Evolutionary conservation across 805 yeast species (phyloP), one percentile per base, ranked within the genome.

Genomic region (Lipomyces starkeyi): DNA sequence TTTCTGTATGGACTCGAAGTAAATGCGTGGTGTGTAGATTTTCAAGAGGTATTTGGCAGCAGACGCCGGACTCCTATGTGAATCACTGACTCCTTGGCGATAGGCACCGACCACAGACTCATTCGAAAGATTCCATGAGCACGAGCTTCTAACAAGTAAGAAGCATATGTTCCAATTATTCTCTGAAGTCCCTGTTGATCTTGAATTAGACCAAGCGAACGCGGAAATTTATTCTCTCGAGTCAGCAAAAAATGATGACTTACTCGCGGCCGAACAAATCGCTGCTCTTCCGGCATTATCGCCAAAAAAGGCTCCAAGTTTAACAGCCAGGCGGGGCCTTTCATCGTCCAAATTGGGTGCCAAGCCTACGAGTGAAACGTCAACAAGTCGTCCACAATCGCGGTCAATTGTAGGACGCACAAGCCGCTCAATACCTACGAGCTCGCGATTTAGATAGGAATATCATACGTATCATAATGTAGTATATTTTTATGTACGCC

Each of bases 21-120:
- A 78, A 91, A 93, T 74, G 93, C 96, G 69, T 92, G 95, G 89
- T 91, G 97, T 78, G 90, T 90, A 34, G 93, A 90, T 74, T 91
- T 91, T 73, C 72, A 72, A 9, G 79, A 78, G 67, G 73, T 69
- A 52, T 11, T 13, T 14, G 29, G n/a, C 22, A 49, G 6, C 17
- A 14, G 3, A 37, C 40, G 20, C 49, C 7, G 0, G 13, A 14
- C 22, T 9, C 17, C 2, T 35, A 3, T 17, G 11, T 6, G 40
- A n/a, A 13, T 14, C 17, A 11, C 29, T 17, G 40, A 35, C 43
- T 55, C 53, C 14, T 27, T 43, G 1, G 49, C 49, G 20, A 17
- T 59, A 68, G 72, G 72, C 72, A 20, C 72, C 72, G 22, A 62
- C 66, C 1, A 37, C 67, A 14, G 71, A 64, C 17, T 66, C 72